phyloP scores from a whole-genome alignment of 139 green algal species.

The Coccomyxa sp. region DNA sequence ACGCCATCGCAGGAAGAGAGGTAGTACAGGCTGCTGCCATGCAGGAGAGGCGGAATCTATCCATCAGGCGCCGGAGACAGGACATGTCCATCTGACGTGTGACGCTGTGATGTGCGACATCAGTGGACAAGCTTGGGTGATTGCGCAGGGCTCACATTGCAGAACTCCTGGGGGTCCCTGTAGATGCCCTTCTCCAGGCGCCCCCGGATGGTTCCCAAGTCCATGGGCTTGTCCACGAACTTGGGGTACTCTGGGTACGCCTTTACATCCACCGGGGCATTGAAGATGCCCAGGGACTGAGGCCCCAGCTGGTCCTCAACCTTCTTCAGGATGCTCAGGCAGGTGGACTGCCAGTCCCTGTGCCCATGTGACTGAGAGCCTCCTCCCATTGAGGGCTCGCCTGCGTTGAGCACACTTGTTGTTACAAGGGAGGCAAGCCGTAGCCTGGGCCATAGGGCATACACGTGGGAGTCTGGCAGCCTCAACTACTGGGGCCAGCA shows the following conservation, averaged over 20 bases:
- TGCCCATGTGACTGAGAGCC: no score
- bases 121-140: not conserved
- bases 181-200: conserved; percentile 31
- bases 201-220: conserved; percentile 52
- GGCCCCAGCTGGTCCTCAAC: not conserved
- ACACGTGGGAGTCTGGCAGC: no score
- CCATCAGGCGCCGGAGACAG: not conserved
- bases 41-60: not conserved
- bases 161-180: conserved; percentile 37
- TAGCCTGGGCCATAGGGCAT: no score
- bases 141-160: conserved; percentile 11
- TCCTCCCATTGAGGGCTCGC: no score
- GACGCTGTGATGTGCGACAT: no score
- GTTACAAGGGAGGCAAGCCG: no score
- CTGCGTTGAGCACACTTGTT: no score
- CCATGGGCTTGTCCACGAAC: conserved; percentile 73
- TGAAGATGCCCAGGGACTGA: conserved; percentile 7
- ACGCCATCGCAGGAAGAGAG: not conserved
- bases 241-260: conserved; percentile 54
- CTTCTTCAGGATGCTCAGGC: conserved; percentile 9
- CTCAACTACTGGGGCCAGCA: no score
- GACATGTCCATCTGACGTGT: no score
- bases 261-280: conserved; percentile 1
- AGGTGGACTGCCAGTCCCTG: conserved; percentile 7
- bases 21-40: not conserved